Evolutionary conservation across 2,329 filamentous ascomycete genomes (phyloP).

Genomic region (Mycosphaerelloides madeirae): DNA sequence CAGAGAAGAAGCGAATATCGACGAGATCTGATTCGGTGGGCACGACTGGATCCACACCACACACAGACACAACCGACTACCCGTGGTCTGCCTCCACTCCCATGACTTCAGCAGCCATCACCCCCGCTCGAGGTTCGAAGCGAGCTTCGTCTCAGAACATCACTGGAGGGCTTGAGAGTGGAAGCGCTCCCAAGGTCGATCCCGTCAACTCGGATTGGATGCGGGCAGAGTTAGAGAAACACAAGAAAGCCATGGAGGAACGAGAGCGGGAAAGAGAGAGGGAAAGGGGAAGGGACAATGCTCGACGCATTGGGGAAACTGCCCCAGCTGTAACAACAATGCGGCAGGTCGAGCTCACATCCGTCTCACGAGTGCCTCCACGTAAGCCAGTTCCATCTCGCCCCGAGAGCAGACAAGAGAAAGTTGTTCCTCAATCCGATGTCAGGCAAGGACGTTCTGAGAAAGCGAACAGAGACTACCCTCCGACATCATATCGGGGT

Average conservation of each 20-base stretch:
- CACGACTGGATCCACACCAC: conserved; percentile 37
- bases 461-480: conserved; percentile 3
- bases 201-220: conserved; percentile 41
- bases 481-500: conserved; percentile 6
- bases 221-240: conserved; percentile 40
- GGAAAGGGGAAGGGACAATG: conserved; percentile 9
- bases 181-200: conserved; percentile 34
- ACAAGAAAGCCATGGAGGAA: conserved; percentile 24
- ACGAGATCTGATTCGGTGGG: conserved; percentile 23
- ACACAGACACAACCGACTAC: conserved; percentile 39
- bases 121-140: conserved; percentile 37
- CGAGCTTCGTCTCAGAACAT: conserved; percentile 36
- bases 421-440: conserved; percentile 6
- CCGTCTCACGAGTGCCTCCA: conserved; percentile 16
- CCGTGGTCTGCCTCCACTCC: conserved; percentile 39
- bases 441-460: conserved; percentile 2
- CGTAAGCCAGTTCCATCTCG: conserved; percentile 25
- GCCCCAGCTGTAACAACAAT: conserved; percentile 6
- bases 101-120: conserved; percentile 39
- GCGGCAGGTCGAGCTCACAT: conserved; percentile 4
- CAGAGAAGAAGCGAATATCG: conserved; percentile 27
- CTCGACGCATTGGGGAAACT: conserved; percentile 4
- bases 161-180: conserved; percentile 22
- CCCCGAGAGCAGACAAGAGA: conserved; percentile 14
- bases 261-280: conserved; percentile 11